phyloP scores from a whole-genome alignment of 2,329 filamentous ascomycete genomes.

The Stachybotrys chartarum region DNA sequence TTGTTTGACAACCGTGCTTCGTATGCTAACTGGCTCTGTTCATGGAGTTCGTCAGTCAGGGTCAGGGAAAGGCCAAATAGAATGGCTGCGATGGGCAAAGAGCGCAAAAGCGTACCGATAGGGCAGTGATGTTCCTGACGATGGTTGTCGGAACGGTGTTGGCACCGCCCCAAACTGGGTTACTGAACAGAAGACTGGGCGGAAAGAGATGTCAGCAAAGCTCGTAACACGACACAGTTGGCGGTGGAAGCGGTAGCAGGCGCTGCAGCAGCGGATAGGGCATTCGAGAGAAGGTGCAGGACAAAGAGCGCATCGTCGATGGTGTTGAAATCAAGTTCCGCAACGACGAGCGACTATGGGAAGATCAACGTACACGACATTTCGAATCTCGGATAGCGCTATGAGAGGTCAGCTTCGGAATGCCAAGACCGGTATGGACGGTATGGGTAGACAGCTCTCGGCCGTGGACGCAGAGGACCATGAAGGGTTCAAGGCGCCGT shows the following conservation, averaged over 20 bases:
- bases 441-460: conserved; percentile 16
- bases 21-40: conserved; percentile 41
- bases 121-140: conserved; percentile 48
- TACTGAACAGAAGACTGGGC: conserved; percentile 51
- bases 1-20: conserved; percentile 45
- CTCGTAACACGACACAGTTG: neutral
- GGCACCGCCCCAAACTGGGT: conserved; percentile 46
- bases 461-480: conserved; percentile 7
- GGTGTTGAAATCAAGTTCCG: neutral
- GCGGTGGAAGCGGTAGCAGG: neutral
- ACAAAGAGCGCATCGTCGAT: too few species aligned
- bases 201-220: conserved; percentile 10
- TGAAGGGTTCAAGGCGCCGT: neutral
- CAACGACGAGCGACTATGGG: conserved; percentile 6
- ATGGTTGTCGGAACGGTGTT: conserved; percentile 45
- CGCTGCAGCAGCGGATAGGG: conserved; percentile 3
- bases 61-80: neutral
- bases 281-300: too few species aligned
- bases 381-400: conserved; percentile 43
- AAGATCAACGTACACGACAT: conserved; percentile 35
- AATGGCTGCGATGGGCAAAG: neutral
- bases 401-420: conserved; percentile 25
- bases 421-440: conserved; percentile 23
- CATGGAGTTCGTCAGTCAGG: conserved; percentile 1
- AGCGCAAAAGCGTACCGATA: conserved; percentile 35